Conservation (phyloP, 2,329 filamentous ascomycete genomes). For the Blumeria graminis region DNA sequence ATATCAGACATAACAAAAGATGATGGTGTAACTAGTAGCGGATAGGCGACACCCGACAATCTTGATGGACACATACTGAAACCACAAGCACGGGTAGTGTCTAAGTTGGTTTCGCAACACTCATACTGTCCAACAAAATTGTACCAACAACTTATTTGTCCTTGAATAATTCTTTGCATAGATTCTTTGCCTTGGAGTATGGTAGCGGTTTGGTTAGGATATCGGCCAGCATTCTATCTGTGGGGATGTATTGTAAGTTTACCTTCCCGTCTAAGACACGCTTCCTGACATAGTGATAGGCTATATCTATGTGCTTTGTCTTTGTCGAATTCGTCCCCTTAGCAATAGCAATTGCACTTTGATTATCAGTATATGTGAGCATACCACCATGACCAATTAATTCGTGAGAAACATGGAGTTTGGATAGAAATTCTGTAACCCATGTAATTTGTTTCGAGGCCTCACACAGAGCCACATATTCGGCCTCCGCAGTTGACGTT, state of each 20-base stretch:
- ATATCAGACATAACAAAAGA: too few species aligned
- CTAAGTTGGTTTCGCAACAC: too few species aligned
- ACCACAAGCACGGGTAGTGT: too few species aligned
- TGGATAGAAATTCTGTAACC: neutral
- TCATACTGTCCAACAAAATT: too few species aligned
- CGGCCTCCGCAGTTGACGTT: too few species aligned
- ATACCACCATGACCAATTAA: neutral
- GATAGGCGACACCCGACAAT: too few species aligned
- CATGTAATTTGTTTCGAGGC: neutral
- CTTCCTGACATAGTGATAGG: slow-evolving; percentile 1
- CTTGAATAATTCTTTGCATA: too few species aligned
- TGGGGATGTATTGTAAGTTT: neutral
- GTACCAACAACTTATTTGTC: too few species aligned
- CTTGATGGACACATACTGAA: too few species aligned
- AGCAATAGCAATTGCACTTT: neutral
- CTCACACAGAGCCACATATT: neutral
- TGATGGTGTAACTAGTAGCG: too few species aligned
- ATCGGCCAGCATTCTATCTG: slow-evolving; percentile 1
- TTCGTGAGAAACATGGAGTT: neutral
- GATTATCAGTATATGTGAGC: neutral
- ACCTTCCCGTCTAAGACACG: neutral
- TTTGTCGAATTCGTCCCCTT: neutral
- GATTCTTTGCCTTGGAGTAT: neutral
- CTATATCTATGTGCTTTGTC: slow-evolving; percentile 2
- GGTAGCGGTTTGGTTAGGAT: slow-evolving; percentile 2